Evolutionary conservation across 2,329 filamentous ascomycete species (phyloP), one percentile per base, ranked within the genome.

Genomic region (Nectriaceae sp.): DNA sequence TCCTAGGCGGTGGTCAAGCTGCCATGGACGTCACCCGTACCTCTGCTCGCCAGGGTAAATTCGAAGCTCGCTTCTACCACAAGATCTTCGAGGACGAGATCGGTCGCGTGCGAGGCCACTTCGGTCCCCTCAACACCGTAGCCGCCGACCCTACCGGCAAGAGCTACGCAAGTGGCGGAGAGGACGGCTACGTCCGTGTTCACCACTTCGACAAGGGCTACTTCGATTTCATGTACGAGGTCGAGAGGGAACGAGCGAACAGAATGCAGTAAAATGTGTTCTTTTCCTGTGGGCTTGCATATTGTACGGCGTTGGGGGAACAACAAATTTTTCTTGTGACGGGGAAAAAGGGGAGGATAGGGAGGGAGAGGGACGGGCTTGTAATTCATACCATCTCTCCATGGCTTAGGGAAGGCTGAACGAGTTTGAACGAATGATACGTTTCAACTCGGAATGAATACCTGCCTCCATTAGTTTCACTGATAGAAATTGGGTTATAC

Each of bases 51-150:
- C 94, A 99, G 80, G 94, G 94, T 76, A 97, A 97, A 77, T 99
- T 99, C 79, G 94, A 99, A 75, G 94, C 94, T 38, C 87, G 94
- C 59, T 99, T 99, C 82, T 99, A 97, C 82, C 94, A 99, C 86
- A 97, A 96, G 83, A 88, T 99, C 71, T 97, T 99, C 71, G 91
- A 96, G 75, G 93, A 99, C 74, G 94, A 99, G 79, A 93, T 97
- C 66, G 94, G 94, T 62, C 88, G 94, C 79, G 94, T 99, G 57
- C 84, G 91, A 69, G 94, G 94, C 56, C 94, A 99, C 74, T 99
- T 99, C 75, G 94, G 94, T 69, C 94, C 89, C 59, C 80, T 97
- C 68, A 97, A 99, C 81, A 97, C 94, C 55, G 90, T 99, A 62
- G 92, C 94, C 41, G 90, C 90, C 49, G 90, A 96, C 73, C 94